Conservation (phyloP, 2,329 filamentous ascomycete species). For the Penicillium polonicum region DNA sequence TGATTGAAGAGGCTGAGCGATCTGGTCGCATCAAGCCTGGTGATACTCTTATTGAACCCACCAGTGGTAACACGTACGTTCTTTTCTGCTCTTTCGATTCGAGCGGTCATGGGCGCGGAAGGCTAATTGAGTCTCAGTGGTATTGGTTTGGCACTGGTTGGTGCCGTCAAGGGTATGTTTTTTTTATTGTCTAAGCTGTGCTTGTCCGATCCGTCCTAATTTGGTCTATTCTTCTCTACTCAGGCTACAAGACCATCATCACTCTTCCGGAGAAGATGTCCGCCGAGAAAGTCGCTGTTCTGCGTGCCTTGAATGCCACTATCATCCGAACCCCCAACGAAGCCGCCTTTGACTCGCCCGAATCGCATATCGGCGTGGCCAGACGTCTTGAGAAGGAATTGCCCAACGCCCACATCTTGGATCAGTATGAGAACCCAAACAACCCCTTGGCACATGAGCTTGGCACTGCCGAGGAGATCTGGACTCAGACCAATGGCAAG, state of each 20-base stretch:
- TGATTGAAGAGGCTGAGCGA: conserved; percentile 94
- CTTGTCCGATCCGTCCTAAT: neutral
- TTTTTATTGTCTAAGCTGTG: neutral
- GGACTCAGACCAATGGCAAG: conserved; percentile 81
- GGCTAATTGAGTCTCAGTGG: conserved; percentile 50
- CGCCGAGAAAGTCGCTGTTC: conserved; percentile 92
- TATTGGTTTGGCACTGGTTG: conserved; percentile 91
- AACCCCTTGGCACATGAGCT: conserved; percentile 93
- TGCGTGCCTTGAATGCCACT: conserved; percentile 89
- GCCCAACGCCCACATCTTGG: conserved; percentile 92
- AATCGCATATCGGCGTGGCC: conserved; percentile 96
- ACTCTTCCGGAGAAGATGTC: conserved; percentile 99
- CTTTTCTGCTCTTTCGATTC: neutral
- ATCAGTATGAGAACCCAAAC: conserved; percentile 89
- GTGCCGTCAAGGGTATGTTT: conserved; percentile 73
- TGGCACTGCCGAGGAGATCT: conserved; percentile 95
- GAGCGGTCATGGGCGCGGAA: neutral
- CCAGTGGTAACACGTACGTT: conserved; percentile 81
- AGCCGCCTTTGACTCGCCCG: conserved; percentile 89
- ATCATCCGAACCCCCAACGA: conserved; percentile 97
- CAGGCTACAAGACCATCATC: conserved; percentile 92
- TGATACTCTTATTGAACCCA: conserved; percentile 96
- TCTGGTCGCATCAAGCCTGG: conserved; percentile 93
- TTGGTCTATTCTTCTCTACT: neutral
- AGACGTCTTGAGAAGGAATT: conserved; percentile 88